phyloP scores from a whole-genome alignment of 352 stramenopile genomes.

The Phytophthora sp. region DNA sequence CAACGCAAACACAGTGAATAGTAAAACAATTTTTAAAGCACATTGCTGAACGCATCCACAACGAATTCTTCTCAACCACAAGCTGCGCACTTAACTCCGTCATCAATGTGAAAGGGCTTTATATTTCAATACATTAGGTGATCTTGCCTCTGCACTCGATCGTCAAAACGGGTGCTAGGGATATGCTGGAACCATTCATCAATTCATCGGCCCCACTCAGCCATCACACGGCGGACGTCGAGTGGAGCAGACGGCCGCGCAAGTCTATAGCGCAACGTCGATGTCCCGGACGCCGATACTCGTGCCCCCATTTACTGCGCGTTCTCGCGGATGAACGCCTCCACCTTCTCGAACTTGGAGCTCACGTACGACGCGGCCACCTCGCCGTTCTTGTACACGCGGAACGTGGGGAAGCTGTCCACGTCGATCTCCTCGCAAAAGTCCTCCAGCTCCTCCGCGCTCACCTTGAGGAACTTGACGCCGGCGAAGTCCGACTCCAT shows the following conservation, averaged over 20 bases:
- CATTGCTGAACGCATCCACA: background rate
- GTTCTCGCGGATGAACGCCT: conserved; percentile 73
- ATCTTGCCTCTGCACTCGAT: background rate
- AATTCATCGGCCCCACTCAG: too few relatives aligned
- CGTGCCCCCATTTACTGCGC: conserved; percentile 17
- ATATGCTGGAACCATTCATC: conserved; percentile 3
- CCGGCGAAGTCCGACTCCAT: conserved; percentile 53
- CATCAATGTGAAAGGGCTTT: conserved; percentile 7
- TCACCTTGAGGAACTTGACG: conserved; percentile 76
- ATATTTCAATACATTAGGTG: conserved; percentile 27
- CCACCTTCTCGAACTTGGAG: conserved; percentile 84
- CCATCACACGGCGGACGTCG: too few relatives aligned
- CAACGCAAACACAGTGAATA: too few relatives aligned
- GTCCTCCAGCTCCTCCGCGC: conserved; percentile 75
- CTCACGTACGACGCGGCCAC: conserved; percentile 73
- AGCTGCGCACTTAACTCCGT: too few relatives aligned
- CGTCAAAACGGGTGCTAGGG: background rate
- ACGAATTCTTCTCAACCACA: background rate
- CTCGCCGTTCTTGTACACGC: conserved; percentile 77
- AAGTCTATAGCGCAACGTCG: too few relatives aligned
- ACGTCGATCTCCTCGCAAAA: conserved; percentile 81
- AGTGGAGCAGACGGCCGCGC: too few relatives aligned
- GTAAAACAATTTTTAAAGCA: too few relatives aligned
- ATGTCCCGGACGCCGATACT: too few relatives aligned
- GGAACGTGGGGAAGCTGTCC: conserved; percentile 80